phyloP scores from a whole-genome alignment of 192 early-diverging fungal species.

The Backusella psychrophila region DNA sequence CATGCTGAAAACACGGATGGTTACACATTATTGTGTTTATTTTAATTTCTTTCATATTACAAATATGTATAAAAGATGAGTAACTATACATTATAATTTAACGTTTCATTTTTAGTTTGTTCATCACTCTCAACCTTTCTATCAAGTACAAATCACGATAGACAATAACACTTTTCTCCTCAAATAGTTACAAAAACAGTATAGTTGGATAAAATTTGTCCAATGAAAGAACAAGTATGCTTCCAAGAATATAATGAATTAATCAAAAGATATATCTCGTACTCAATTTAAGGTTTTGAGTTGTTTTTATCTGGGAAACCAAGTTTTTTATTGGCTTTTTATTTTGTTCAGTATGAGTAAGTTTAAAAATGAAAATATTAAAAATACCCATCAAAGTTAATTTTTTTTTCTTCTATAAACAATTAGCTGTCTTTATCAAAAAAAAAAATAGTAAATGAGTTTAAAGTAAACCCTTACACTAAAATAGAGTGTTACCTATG shows the following conservation, averaged over 20 bases:
- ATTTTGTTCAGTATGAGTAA: neutral
- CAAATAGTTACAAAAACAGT: neutral
- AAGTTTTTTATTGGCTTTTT: neutral
- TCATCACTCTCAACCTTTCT: neutral
- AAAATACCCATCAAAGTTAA: neutral
- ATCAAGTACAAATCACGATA: neutral
- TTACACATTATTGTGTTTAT: neutral
- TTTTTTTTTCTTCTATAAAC: neutral
- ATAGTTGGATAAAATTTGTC: neutral
- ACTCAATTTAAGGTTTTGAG: neutral
- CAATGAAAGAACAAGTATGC: neutral
- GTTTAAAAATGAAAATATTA: neutral
- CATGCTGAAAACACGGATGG: neutral
- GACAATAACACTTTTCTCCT: neutral
- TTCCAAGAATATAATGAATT: neutral
- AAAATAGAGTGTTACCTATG: neutral
- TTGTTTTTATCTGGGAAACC: neutral
- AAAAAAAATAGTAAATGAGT: neutral
- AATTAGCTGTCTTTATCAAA: neutral
- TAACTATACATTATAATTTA: neutral
- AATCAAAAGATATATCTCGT: neutral
- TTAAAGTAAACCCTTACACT: neutral
- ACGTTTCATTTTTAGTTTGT: neutral
- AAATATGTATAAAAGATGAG: neutral
- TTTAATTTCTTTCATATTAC: neutral